These are phyloP conservation scores for Corchorus olitorius DNA, from an alignment of 345 rosid genomes.

Conservation along the genomic window DNA sequence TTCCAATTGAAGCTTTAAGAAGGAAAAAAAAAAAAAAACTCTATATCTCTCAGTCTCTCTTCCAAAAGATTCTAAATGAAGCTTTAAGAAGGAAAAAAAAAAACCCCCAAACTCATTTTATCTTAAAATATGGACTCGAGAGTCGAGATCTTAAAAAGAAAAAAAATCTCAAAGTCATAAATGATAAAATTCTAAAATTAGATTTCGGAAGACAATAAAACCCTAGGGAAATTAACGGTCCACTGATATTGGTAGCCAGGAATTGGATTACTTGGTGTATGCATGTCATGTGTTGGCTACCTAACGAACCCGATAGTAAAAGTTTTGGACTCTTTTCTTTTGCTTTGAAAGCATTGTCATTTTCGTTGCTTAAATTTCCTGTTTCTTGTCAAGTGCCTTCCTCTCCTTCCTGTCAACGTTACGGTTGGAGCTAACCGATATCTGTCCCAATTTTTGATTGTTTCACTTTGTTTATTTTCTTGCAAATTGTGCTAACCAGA, in stretches of 20 bases:
- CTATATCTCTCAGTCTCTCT: too few species aligned
- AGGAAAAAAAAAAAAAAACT: too few species aligned
- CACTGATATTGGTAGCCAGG: neutral
- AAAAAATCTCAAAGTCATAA: too few species aligned
- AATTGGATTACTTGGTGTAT: neutral
- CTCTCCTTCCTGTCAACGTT: neutral
- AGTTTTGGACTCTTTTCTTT: neutral
- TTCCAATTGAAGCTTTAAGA: too few species aligned
- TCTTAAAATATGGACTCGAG: too few species aligned
- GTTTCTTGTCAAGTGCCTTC: neutral
- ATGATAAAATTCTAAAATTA: neutral
- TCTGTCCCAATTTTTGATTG: neutral
- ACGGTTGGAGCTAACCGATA: neutral
- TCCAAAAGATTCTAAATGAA: too few species aligned
- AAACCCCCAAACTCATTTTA: too few species aligned
- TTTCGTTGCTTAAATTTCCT: conserved; percentile 4
- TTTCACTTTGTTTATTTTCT: neutral
- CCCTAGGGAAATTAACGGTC: neutral
- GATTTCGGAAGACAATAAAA: neutral
- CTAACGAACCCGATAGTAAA: neutral
- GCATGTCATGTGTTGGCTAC: neutral
- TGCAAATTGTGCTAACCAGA: neutral
- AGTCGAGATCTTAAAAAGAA: too few species aligned
- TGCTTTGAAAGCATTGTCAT: neutral
- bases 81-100: too few species aligned